phyloP scores from a whole-genome alignment of 2,329 filamentous ascomycete genomes.

The Herpotrichia juniperi region DNA sequence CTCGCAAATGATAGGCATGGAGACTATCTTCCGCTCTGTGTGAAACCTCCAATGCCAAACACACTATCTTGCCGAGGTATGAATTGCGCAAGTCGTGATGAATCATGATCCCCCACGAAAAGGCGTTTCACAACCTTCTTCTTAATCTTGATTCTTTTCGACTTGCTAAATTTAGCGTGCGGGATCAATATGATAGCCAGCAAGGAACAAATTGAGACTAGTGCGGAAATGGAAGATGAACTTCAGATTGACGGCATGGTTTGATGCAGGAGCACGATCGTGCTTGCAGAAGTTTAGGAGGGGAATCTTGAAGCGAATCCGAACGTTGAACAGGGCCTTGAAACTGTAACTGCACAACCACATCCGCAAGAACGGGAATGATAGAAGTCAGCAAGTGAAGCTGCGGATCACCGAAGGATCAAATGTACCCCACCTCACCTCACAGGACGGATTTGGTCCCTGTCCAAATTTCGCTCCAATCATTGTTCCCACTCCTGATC shows the following conservation, averaged over 20 bases:
- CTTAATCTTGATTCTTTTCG: not conserved
- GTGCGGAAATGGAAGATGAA: no score
- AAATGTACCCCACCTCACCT: no score
- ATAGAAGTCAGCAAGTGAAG: not conserved
- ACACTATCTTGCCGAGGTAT: constrained; percentile 2
- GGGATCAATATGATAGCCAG: constrained; percentile 6
- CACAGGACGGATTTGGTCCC: no score
- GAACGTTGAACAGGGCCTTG: not conserved
- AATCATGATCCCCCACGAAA: constrained; percentile 3
- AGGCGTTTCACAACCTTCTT: not conserved
- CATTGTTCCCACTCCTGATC: not conserved
- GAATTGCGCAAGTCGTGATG: constrained; percentile 8
- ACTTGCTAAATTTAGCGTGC: constrained; percentile 1
- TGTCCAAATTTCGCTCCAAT: constrained; percentile 9
- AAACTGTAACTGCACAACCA: not conserved
- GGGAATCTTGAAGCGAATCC: no score
- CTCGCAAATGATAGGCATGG: not conserved
- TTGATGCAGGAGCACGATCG: no score
- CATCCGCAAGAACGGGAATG: not conserved
- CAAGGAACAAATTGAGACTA: no score
- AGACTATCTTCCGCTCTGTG: not conserved
- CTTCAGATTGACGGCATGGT: no score
- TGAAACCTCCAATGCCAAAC: constrained; percentile 1
- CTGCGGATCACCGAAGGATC: not conserved
- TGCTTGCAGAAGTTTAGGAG: not conserved